phyloP scores from a whole-genome alignment of 2,329 filamentous ascomycete genomes.

The Mycocentrospora acerina region DNA sequence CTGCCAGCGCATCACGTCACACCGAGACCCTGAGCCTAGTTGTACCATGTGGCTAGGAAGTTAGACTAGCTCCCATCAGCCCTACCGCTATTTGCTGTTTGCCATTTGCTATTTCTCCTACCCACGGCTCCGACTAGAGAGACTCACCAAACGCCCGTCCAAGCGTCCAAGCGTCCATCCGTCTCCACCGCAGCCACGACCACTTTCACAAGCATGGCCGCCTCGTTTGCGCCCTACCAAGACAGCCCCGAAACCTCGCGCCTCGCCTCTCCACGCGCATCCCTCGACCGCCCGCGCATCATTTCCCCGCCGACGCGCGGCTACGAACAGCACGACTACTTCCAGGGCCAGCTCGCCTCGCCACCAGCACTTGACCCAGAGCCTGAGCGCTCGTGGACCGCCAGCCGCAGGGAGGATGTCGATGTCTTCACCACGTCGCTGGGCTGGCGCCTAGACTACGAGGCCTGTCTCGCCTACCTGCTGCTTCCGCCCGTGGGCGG shows the following conservation, averaged over 20 bases:
- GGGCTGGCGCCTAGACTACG: slow-evolving; percentile 81
- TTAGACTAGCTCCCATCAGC: slow-evolving; percentile 11
- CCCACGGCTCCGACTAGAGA: too few relatives aligned
- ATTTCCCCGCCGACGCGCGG: slow-evolving; percentile 25
- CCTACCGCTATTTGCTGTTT: too few relatives aligned
- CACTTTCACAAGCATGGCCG: slow-evolving; percentile 20
- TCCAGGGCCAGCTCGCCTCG: slow-evolving; percentile 13
- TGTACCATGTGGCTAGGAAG: too few relatives aligned
- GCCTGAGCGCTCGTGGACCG: too few relatives aligned
- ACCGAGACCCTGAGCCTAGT: neutral
- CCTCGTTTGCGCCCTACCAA: slow-evolving; percentile 92
- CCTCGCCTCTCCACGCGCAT: slow-evolving; percentile 62
- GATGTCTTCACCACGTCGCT: slow-evolving; percentile 83
- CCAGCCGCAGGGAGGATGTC: slow-evolving; percentile 62
- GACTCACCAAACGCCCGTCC: too few relatives aligned
- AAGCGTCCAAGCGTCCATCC: slow-evolving; percentile 3
- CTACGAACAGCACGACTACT: slow-evolving; percentile 46
- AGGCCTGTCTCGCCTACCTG: slow-evolving; percentile 88
- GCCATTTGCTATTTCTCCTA: too few relatives aligned
- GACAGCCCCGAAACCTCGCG: slow-evolving; percentile 85
- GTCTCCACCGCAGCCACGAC: slow-evolving; percentile 1
- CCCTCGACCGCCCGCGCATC: slow-evolving; percentile 35
- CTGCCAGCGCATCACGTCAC: slow-evolving; percentile 16
- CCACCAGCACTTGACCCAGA: slow-evolving; percentile 1
- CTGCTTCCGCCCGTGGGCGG: slow-evolving; percentile 81